Conservation (phyloP, 108 stramenopile genomes). For the Conticribra guillardii region DNA sequence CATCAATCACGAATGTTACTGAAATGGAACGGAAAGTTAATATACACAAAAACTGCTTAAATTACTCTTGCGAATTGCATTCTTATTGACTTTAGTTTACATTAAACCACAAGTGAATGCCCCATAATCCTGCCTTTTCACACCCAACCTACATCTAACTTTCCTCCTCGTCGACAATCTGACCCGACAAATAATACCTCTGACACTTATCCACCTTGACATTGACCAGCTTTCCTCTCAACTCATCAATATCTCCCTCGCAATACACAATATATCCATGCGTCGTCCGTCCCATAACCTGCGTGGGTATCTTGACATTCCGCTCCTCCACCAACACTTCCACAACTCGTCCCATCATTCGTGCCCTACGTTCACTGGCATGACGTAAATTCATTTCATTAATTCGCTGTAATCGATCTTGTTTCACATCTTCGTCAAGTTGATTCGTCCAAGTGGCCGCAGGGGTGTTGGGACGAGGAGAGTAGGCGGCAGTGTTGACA, state of each 20-base stretch:
- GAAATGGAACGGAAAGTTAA: too few species aligned
- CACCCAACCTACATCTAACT: too few species aligned
- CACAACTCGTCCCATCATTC: constrained; percentile 89
- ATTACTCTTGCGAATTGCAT: too few species aligned
- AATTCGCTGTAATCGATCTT: constrained; percentile 87
- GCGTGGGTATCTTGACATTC: constrained; percentile 88
- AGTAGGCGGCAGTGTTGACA: constrained; percentile 86
- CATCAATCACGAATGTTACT: too few species aligned
- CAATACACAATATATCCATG: constrained; percentile 92
- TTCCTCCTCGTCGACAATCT: constrained; percentile 33
- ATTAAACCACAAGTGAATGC: too few species aligned
- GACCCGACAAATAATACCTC: constrained; percentile 77
- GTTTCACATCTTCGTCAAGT: constrained; percentile 81
- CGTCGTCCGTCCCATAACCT: constrained; percentile 93
- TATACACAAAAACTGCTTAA: too few species aligned
- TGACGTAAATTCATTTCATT: constrained; percentile 86
- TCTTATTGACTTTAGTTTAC: too few species aligned
- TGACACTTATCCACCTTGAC: constrained; percentile 78
- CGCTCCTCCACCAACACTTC: constrained; percentile 95
- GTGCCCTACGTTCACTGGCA: constrained; percentile 88
- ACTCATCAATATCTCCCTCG: constrained; percentile 88
- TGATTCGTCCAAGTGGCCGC: constrained; percentile 88
- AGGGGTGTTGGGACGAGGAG: constrained; percentile 86
- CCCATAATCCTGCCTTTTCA: too few species aligned
- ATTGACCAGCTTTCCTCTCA: constrained; percentile 85